Percentiles rank a stretch among this genome's conserved stretches.
Conservation (phyloP, 2,329 filamentous ascomycete species). For the Pseudohalonectria lignicola region DNA sequence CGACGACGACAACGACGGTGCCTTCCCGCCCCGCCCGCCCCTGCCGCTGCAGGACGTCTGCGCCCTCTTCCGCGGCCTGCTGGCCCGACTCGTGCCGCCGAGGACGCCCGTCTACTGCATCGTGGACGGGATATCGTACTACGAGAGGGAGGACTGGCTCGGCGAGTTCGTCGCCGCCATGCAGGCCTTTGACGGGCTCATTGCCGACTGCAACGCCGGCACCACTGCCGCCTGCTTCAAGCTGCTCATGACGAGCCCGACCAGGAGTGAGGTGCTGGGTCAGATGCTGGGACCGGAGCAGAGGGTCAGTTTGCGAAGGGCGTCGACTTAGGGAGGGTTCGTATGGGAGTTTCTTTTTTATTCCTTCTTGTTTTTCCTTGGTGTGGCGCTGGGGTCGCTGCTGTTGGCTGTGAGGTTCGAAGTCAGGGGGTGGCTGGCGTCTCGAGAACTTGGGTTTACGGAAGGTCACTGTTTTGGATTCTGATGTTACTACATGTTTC, state of each 20-base stretch:
- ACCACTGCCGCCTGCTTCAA: conserved; percentile 12
- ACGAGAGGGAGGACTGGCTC: conserved; percentile 4
- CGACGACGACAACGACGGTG: conserved; percentile 2
- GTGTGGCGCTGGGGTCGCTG: too few species aligned
- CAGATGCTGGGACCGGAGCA: background rate
- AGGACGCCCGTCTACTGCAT: conserved; percentile 5
- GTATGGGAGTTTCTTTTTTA: too few species aligned
- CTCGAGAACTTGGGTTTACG: too few species aligned
- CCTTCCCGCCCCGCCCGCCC: too few species aligned
- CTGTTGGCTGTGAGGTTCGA: too few species aligned
- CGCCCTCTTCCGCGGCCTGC: conserved; percentile 4
- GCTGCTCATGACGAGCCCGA: conserved; percentile 16
- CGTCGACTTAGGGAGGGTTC: too few species aligned
- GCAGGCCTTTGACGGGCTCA: background rate
- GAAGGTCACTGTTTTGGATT: too few species aligned
- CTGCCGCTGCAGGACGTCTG: conserved; percentile 3
- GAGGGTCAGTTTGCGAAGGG: background rate
- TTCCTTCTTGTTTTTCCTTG: too few species aligned
- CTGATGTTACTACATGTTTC: too few species aligned
- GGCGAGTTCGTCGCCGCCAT: conserved; percentile 5
- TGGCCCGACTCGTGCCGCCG: conserved; percentile 1
- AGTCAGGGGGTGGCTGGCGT: too few species aligned
- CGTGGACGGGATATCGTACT: conserved; percentile 7
- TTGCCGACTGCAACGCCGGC: background rate
- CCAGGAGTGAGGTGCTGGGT: background rate